These are phyloP conservation scores for Coriolopsis trogii DNA, from an alignment of 1,284 basidiomycete genomes.

Conservation along the genomic window DNA sequence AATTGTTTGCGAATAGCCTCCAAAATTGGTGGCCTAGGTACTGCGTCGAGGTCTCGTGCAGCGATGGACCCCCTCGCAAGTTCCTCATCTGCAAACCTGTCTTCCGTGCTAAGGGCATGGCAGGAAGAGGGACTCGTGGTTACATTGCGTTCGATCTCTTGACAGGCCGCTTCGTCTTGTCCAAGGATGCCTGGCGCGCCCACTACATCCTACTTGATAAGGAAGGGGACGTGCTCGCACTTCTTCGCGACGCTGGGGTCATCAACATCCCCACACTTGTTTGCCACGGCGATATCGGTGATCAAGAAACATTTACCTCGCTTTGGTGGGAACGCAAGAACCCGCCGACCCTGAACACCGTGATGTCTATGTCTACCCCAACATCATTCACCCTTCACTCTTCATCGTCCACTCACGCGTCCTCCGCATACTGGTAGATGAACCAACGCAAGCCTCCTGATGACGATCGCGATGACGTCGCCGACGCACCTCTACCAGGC, in stretches of 20 bases:
- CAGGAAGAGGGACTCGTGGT: slow-evolving; percentile 7
- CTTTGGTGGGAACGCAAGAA: slow-evolving; percentile 1
- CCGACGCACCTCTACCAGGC: background rate
- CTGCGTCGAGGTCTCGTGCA: background rate
- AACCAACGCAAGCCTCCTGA: background rate
- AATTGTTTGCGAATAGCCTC: background rate
- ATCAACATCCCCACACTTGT: background rate
- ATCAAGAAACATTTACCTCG: background rate
- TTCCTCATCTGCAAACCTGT: slow-evolving; percentile 12
- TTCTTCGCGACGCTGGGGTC: background rate
- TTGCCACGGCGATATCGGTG: slow-evolving; percentile 4
- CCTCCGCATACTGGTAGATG: background rate
- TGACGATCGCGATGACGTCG: background rate
- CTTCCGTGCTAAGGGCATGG: slow-evolving; percentile 3
- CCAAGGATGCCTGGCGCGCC: slow-evolving; percentile 8
- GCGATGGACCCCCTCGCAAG: background rate
- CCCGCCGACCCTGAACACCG: background rate
- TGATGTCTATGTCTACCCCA: background rate
- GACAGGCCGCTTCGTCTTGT: slow-evolving; percentile 1
- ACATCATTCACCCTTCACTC: background rate
- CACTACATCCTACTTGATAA: background rate
- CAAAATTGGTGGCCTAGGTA: background rate
- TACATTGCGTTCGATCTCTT: slow-evolving; percentile 2
- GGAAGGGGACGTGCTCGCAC: background rate
- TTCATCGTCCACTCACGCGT: background rate